Base-by-base conservation (phyloP, 2,329 filamentous ascomycete species). In the Aspergillus ochraceus region DNA sequence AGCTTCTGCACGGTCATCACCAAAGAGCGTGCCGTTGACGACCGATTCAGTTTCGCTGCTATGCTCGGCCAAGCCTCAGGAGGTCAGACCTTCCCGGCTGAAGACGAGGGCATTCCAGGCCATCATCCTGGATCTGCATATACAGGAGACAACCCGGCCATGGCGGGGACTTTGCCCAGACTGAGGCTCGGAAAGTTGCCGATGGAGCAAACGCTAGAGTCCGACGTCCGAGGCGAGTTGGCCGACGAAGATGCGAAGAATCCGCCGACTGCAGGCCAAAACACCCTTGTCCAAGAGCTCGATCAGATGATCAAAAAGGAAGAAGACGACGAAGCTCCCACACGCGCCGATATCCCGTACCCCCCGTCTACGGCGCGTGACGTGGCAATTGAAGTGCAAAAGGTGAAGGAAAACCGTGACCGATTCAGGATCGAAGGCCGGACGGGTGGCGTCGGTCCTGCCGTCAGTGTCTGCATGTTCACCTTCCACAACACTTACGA, bases 401-500 rank as follows among this genome's bases (percentile, higher is more conserved):
- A 94, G 73, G 87, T 98, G 10, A 91, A 92, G 65, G 95, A 99
- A 75, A 91, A 96, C 70, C 88, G 95, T 22, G 94, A 98, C 70
- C 86, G 94, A 19, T 96, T 97, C 74, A 90, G 87, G 71, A 94
- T 98, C 59, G 91, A 96, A 60, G 87, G 88, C 20, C 86, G 90
- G 36, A 94, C 90, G 12, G 91, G 92, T 17, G 94, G 93, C 9
- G 85, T 93, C 54, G 92, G 93, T 14, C 87, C 92, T 57, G 88
- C 88, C 26, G 83, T 97, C 60, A 96, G 92, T 69, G 89, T 96
- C 24, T 95, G 91, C 81, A 98, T 98, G 90, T 97, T 96, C 74
- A 99, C 95, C 0, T 97, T 98, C 71, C 95, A 99, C 80, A 99
- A 99, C 76, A 96, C 91, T 0, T 88, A 92, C 64, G 92, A 96